Evolutionary conservation across 2,329 filamentous ascomycete species (phyloP).

Genomic region (Exophiala aquamarina): DNA sequence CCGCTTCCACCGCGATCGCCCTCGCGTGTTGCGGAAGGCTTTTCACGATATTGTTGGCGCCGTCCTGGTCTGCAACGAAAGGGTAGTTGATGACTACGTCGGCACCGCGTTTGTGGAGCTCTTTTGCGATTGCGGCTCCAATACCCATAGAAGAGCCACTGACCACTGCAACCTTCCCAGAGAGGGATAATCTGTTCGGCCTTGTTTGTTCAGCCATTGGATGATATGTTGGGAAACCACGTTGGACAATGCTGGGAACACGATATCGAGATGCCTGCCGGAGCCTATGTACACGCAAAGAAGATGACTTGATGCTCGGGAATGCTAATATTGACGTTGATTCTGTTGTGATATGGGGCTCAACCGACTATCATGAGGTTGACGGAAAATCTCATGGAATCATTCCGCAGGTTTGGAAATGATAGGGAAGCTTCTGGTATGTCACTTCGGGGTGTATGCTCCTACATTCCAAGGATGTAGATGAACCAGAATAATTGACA

Average conservation of each 20-base stretch:
- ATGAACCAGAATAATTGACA: too few relatives aligned
- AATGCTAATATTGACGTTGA: too few relatives aligned
- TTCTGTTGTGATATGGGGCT: neutral
- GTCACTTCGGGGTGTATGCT: neutral
- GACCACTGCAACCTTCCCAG: slow-evolving; percentile 40
- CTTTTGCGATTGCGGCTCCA: slow-evolving; percentile 48
- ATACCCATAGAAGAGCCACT: slow-evolving; percentile 53
- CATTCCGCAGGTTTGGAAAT: slow-evolving; percentile 1
- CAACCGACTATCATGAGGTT: neutral
- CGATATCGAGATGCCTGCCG: too few relatives aligned
- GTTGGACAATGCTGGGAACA: too few relatives aligned
- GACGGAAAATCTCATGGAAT: slow-evolving; percentile 2
- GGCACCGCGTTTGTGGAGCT: slow-evolving; percentile 40
- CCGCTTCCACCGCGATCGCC: slow-evolving; percentile 40
- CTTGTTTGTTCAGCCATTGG: too few relatives aligned
- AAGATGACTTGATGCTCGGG: too few relatives aligned
- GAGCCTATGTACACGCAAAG: too few relatives aligned
- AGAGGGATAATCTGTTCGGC: too few relatives aligned
- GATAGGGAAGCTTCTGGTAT: slow-evolving; percentile 2
- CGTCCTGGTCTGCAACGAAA: slow-evolving; percentile 35
- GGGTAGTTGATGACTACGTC: slow-evolving; percentile 44
- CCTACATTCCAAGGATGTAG: too few relatives aligned
- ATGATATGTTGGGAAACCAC: too few relatives aligned
- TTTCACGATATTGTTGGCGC: slow-evolving; percentile 36
- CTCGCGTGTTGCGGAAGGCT: slow-evolving; percentile 35